phyloP scores from a whole-genome alignment of 345 rosid genomes.

The Arabidopsis thaliana region DNA sequence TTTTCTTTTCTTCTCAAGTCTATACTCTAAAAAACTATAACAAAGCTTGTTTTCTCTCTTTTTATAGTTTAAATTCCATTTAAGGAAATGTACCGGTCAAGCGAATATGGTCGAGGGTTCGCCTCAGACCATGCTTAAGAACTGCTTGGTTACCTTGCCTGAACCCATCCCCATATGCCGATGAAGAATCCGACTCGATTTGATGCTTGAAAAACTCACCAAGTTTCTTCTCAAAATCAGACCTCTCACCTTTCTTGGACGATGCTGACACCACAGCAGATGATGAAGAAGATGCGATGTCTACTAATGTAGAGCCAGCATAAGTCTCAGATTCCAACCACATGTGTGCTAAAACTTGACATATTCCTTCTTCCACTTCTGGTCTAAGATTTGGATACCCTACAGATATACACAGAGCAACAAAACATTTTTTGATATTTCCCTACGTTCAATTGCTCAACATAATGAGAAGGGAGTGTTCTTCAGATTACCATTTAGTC shows the following conservation, averaged over 20 bases:
- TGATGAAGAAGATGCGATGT: conserved; percentile 60
- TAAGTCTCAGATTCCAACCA: conserved; percentile 95
- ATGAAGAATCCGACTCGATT: conserved; percentile 77
- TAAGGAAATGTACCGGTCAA: conserved; percentile 82
- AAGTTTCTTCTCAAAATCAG: conserved; percentile 91
- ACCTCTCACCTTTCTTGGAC: conserved; percentile 81
- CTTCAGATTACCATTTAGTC: conserved; percentile 72
- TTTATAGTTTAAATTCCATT: not conserved
- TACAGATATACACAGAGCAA: conserved; percentile 33
- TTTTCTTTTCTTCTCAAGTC: conserved; percentile 14
- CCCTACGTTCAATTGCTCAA: not conserved
- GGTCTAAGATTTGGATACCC: conserved; percentile 89
- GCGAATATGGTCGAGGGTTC: conserved; percentile 86
- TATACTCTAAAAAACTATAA: conserved; percentile 36
- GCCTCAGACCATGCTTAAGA: conserved; percentile 64
- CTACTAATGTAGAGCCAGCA: conserved; percentile 41
- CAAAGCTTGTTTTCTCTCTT: not conserved
- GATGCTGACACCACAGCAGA: conserved; percentile 59
- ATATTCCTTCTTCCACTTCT: conserved; percentile 98
- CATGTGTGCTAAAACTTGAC: conserved; percentile 96
- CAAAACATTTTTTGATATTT: not conserved
- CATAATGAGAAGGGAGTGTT: not conserved
- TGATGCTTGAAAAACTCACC: conserved; percentile 91
- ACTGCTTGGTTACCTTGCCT: conserved; percentile 80
- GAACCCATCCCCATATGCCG: conserved; percentile 93